phyloP scores from a whole-genome alignment of 768 basidiomycete genomes.

The Wakefieldia striispora region DNA sequence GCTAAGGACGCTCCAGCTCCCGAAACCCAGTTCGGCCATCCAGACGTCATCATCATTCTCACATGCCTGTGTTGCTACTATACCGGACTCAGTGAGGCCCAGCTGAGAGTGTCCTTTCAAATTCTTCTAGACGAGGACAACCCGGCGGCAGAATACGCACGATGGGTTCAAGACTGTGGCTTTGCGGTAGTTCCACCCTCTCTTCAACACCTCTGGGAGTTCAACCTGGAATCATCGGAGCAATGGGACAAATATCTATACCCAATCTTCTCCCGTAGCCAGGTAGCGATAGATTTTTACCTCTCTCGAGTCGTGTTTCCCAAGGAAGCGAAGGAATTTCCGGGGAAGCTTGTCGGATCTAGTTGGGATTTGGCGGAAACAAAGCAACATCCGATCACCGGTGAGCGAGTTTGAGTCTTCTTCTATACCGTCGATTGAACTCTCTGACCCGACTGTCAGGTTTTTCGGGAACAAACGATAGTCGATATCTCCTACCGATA shows the following conservation, averaged over 20 bases:
- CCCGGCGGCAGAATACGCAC: constrained; percentile 20
- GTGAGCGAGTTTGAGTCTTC: background rate
- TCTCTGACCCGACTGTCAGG: constrained; percentile 17
- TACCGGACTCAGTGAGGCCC: constrained; percentile 15
- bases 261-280: constrained; percentile 32
- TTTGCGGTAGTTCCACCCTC: constrained; percentile 26
- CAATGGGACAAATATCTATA: constrained; percentile 29
- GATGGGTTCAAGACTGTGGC: constrained; percentile 22
- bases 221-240: constrained; percentile 41
- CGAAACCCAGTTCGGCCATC: constrained; percentile 28
- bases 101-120: constrained; percentile 18
- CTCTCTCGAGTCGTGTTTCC: constrained; percentile 47
- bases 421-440: too few relatives aligned
- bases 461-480: constrained; percentile 38
- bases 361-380: constrained; percentile 8
- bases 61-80: constrained; percentile 23
- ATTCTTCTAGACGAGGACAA: constrained; percentile 15
- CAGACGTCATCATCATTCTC: constrained; percentile 19
- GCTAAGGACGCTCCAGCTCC: constrained; percentile 26
- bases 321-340: constrained; percentile 31
- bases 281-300: constrained; percentile 40
- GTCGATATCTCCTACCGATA: constrained; percentile 33
- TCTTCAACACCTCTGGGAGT: constrained; percentile 33
- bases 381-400: background rate
- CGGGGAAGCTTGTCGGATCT: constrained; percentile 16